Conservation (phyloP, 2,329 filamentous ascomycete genomes). For the Botrytis paeoniae region DNA sequence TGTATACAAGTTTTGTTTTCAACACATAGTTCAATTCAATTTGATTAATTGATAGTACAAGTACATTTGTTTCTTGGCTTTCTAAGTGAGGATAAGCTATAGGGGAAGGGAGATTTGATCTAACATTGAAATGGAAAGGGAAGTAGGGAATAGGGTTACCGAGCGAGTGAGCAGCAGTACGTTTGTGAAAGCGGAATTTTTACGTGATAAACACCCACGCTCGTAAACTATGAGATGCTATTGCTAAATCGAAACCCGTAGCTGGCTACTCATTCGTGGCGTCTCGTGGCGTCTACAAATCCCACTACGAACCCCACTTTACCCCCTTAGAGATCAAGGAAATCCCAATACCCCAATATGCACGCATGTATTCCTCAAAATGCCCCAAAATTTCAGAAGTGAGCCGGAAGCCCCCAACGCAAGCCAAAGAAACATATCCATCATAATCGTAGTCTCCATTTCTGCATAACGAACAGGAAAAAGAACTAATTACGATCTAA, state of each 20-base stretch:
- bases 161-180: neutral
- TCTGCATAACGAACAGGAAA: neutral
- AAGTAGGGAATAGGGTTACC: neutral
- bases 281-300: neutral
- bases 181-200: neutral
- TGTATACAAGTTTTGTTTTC: conserved; percentile 19
- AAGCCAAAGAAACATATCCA: neutral
- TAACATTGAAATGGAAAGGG: neutral
- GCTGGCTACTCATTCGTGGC: neutral
- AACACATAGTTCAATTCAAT: neutral
- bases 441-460: neutral
- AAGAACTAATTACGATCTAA: conserved; percentile 38
- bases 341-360: conserved; percentile 11
- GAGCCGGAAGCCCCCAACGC: neutral
- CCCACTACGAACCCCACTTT: neutral
- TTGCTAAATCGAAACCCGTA: neutral
- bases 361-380: neutral
- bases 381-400: neutral
- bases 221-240: neutral
- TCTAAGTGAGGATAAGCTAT: neutral
- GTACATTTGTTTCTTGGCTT: neutral
- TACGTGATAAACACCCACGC: neutral
- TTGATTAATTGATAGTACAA: conserved; percentile 3
- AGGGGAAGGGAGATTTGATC: neutral
- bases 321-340: conserved; percentile 9